Conservation (phyloP, 192 early-diverging fungal species). For the Phlyctochytrium planicorne region DNA sequence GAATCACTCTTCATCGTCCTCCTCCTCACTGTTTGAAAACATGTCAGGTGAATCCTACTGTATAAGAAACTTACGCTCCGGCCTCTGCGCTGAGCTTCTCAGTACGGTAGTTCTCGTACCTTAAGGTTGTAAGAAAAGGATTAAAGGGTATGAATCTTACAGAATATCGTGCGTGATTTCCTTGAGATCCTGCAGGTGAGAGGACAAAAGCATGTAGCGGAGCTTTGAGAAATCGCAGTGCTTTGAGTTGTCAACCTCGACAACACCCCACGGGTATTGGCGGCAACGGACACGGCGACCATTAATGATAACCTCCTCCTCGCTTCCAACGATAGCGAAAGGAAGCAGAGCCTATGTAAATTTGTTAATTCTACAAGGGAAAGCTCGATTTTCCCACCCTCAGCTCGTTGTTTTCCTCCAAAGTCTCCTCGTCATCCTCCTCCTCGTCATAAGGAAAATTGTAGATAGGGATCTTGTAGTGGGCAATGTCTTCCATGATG, state of each 20-base stretch:
- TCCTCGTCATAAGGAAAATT: conserved; percentile 96
- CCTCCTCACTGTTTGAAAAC: background rate
- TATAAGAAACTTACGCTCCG: background rate
- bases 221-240: conserved; percentile 69
- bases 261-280: conserved; percentile 65
- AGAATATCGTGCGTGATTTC: conserved; percentile 66
- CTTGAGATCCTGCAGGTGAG: conserved; percentile 74
- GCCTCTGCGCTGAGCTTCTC: conserved; percentile 49
- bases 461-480: conserved; percentile 96
- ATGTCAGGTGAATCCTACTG: no score
- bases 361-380: no score
- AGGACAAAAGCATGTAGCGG: conserved; percentile 61
- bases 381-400: no score
- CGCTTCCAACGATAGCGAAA: conserved; percentile 60
- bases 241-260: conserved; percentile 58
- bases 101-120: conserved; percentile 56
- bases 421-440: conserved; percentile 97
- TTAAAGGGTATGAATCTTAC: conserved; percentile 22
- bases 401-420: conserved; percentile 97
- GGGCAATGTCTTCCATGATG: conserved; percentile 96
- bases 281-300: conserved; percentile 59
- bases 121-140: background rate
- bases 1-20: background rate
- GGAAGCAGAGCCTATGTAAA: conserved; percentile 47
- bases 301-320: conserved; percentile 56